phyloP scores from a whole-genome alignment of 139 green algal genomes.

The Asterochloris erici region DNA sequence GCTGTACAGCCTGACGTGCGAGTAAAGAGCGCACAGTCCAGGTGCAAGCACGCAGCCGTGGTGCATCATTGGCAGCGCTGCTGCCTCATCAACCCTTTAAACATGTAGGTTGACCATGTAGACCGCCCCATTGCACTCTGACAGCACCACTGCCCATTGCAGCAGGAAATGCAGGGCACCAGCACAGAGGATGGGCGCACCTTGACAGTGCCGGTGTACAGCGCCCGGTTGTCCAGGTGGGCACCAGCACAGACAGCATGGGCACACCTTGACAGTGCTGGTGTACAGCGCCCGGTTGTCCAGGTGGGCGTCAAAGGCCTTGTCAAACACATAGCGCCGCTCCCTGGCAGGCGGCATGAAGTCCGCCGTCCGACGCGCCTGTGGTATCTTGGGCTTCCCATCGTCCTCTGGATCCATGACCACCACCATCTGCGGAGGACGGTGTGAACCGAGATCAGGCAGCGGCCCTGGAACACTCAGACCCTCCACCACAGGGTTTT shows the following conservation, averaged over 20 bases:
- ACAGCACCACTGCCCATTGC: no score
- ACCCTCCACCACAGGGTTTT: no score
- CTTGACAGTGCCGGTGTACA: constrained; percentile 61
- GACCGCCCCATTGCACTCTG: no score
- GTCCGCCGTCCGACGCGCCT: constrained; percentile 47
- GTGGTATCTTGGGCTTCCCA: constrained; percentile 32
- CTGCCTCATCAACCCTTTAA: no score
- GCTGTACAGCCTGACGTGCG: no score
- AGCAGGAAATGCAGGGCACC: no score
- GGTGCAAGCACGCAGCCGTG: no score
- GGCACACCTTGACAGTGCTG: constrained; percentile 29
- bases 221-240: constrained; percentile 50
- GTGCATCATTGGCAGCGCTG: no score
- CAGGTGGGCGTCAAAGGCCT: constrained; percentile 51
- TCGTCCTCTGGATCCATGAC: constrained; percentile 70
- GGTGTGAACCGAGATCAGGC: not conserved
- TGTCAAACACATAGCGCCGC: constrained; percentile 78
- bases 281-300: constrained; percentile 73
- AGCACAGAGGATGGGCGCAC: not conserved
- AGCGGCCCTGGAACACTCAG: not conserved
- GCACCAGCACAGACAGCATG: no score
- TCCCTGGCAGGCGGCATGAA: constrained; percentile 26
- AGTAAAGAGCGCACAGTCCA: no score
- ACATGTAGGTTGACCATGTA: no score
- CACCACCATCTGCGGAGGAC: constrained; percentile 43